Conservation (phyloP, 2,329 filamentous ascomycete species). For the Simplicillium sp. region DNA sequence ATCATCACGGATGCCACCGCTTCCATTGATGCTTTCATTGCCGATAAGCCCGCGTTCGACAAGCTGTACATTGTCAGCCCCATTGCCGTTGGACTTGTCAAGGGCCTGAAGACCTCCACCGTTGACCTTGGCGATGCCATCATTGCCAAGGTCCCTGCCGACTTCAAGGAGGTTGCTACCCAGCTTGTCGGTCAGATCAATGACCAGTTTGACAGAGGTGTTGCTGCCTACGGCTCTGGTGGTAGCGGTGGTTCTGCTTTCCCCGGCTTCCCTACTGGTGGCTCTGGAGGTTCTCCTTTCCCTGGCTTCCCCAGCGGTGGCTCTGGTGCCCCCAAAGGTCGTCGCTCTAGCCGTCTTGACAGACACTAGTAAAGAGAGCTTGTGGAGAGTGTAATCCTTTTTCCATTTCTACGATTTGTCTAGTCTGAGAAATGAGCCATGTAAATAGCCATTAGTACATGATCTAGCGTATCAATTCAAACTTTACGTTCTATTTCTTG, state of each 20-base stretch:
- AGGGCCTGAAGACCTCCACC: conserved; percentile 1
- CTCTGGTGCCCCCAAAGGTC: no score
- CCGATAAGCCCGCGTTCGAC: conserved; percentile 4
- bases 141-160: conserved; percentile 4
- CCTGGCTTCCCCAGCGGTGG: no score
- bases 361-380: no score
- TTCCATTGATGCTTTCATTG: conserved; percentile 4
- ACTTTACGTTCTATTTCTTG: no score
- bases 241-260: background rate
- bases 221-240: conserved; percentile 1
- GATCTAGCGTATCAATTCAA: no score
- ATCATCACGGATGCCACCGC: background rate
- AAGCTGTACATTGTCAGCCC: conserved; percentile 3
- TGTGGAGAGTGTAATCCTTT: no score
- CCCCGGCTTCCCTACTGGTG: background rate
- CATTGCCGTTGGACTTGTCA: conserved; percentile 3
- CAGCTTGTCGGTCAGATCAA: conserved; percentile 4
- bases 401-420: no score
- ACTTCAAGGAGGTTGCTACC: conserved; percentile 2
- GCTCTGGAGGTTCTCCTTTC: no score
- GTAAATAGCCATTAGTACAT: no score
- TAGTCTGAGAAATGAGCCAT: no score
- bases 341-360: no score
- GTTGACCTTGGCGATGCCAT: conserved; percentile 1
- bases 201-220: conserved; percentile 3